A percentile compares a stretch with the other conserved stretches of the same genome.
These are phyloP conservation scores for Peronospora tabacina DNA, from an alignment of 352 stramenopile genomes.

Conservation along the genomic window DNA sequence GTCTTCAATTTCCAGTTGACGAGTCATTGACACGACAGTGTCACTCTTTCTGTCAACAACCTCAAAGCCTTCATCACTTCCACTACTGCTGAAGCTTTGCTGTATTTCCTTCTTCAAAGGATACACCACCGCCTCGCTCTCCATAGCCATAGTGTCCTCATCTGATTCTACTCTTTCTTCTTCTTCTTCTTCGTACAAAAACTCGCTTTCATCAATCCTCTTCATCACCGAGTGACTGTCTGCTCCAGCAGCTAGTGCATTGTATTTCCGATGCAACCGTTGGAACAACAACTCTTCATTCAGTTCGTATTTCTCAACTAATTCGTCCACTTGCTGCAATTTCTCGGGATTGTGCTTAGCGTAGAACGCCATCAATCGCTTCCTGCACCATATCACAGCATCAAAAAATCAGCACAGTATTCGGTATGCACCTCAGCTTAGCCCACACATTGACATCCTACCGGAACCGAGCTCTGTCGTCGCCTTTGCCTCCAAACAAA, in stretches of 20 bases:
- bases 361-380: slow-evolving; percentile 60
- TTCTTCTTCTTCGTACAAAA: slow-evolving; percentile 47
- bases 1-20: slow-evolving; percentile 15
- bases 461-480: slow-evolving; percentile 39
- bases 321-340: slow-evolving; percentile 46
- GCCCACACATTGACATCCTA: slow-evolving; percentile 17
- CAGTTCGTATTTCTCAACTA: slow-evolving; percentile 63
- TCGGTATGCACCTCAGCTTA: background rate
- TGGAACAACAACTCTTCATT: slow-evolving; percentile 77
- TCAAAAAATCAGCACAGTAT: slow-evolving; percentile 1
- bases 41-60: slow-evolving; percentile 26
- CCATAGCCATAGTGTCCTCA: slow-evolving; percentile 3
- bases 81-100: slow-evolving; percentile 21
- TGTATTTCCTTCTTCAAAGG: slow-evolving; percentile 12
- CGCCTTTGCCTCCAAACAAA: slow-evolving; percentile 36
- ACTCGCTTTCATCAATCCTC: slow-evolving; percentile 43
- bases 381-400: slow-evolving; percentile 21
- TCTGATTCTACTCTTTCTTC: slow-evolving; percentile 31
- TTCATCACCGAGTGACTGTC: slow-evolving; percentile 29
- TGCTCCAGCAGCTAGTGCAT: slow-evolving; percentile 37
- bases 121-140: background rate
- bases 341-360: slow-evolving; percentile 66
- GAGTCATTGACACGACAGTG: slow-evolving; percentile 12
- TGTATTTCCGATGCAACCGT: slow-evolving; percentile 75
- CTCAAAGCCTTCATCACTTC: slow-evolving; percentile 38